Base-by-base conservation (phyloP, 2,329 filamentous ascomycete genomes). In the Calonectria henricotiae region DNA sequence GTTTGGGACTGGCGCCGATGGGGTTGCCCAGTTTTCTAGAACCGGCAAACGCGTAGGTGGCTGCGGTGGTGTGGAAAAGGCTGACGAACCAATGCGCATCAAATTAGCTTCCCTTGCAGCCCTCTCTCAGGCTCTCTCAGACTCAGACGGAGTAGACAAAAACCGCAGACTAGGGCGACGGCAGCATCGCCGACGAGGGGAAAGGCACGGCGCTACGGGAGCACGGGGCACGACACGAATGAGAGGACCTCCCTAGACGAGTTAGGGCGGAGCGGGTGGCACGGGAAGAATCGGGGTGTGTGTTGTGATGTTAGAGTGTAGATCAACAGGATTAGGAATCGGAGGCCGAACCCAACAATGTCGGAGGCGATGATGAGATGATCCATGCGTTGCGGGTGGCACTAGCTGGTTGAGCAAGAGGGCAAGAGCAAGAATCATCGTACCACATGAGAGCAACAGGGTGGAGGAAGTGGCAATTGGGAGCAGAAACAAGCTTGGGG, bases 201-300 rank as follows among this genome's bases (percentile, higher is more conserved):
- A 3, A n/a, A 43, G 5, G 17, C 3, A 43, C 41, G 13, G 41
- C 41, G 17, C 41, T 43, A 17, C 41, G 41, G 41, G 41, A 43
- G 60, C 46, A 37, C 20, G 49, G 61, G 23, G 46, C 27, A 23
- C 11, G 25, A 63, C 20, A 30, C 27, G 20, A 13, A 55, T 35
- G 35, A 25, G 49, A 49, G 62, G 51, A 69, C 67, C 67, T 69
- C 49, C 67, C 67, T 69, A 65, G 62, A 60, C 25, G 37, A 60
- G 67, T 69, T 69, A 69, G 67, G 25, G 20, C 12, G 27, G 37
- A 35, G 46, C 58, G 65, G 61, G 51, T 51, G 51, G 51, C 6
- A 69, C 67, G 67, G 67, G 67, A 20, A 69, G 67, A 69, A 37
- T 69, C 67, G 62, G 67, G 60, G 67, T 30, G 27, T 27, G 61